Percentiles rank a stretch among this genome's conserved stretches.
These are phyloP conservation scores for Abrus pulchellus DNA, from an alignment of 306 rosid genomes.

Conservation along the genomic window DNA sequence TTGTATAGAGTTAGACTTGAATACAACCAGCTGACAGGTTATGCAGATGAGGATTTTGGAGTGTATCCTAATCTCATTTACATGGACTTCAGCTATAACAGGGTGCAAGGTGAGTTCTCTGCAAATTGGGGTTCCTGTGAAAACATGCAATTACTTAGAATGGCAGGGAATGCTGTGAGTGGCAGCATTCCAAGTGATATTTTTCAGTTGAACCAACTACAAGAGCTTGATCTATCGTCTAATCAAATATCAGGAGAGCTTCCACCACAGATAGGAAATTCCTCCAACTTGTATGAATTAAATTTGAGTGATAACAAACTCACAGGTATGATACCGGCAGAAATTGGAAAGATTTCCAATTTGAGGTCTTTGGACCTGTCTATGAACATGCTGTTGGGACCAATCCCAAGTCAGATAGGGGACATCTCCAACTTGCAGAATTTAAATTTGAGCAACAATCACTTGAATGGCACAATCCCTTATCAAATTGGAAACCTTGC, in stretches of 20 bases:
- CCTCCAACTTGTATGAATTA: slow-evolving; percentile 42
- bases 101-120: slow-evolving; percentile 52
- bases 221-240: slow-evolving; percentile 53
- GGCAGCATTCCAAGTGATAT: slow-evolving; percentile 64
- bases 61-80: slow-evolving; percentile 66
- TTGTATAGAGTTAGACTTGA: slow-evolving; percentile 63
- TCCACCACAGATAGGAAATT: slow-evolving; percentile 54
- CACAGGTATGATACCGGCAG: slow-evolving; percentile 55
- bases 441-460: slow-evolving; percentile 57
- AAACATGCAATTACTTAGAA: slow-evolving; percentile 48
- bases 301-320: slow-evolving; percentile 52
- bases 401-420: slow-evolving; percentile 61
- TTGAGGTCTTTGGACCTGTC: slow-evolving; percentile 59
- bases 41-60: slow-evolving; percentile 60
- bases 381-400: slow-evolving; percentile 54
- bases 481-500: slow-evolving; percentile 58
- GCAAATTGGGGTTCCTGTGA: slow-evolving; percentile 62
- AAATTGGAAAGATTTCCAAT: slow-evolving; percentile 55
- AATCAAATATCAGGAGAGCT: slow-evolving; percentile 63
- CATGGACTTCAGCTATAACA: slow-evolving; percentile 65
- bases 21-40: slow-evolving; percentile 55
- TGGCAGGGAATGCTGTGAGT: slow-evolving; percentile 55
- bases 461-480: slow-evolving; percentile 61
- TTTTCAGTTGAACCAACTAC: slow-evolving; percentile 46
- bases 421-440: slow-evolving; percentile 47